A percentile compares a stretch with the other conserved stretches of the same genome.
Conservation (phyloP, 768 basidiomycete genomes). For the Rhodotorula kratochvilovae region DNA sequence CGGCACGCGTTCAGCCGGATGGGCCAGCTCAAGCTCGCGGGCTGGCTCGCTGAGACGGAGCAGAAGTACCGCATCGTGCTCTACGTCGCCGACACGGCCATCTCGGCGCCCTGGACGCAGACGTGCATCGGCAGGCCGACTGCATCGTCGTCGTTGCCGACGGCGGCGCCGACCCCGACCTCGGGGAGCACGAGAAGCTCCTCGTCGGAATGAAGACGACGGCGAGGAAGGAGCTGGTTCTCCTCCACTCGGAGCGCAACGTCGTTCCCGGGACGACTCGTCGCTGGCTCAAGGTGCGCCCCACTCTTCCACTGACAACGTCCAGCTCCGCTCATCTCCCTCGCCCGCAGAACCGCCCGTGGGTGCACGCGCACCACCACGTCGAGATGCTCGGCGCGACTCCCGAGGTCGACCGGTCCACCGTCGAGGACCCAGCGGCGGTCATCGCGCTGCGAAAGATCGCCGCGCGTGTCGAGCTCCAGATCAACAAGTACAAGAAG, state of each 20-base stretch:
- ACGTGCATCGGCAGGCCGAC: slow-evolving; percentile 95
- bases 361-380: slow-evolving; percentile 94
- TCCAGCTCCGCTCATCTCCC: slow-evolving; percentile 8
- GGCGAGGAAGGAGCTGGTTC: slow-evolving; percentile 91
- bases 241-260: slow-evolving; percentile 85
- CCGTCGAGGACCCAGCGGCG: slow-evolving; percentile 56
- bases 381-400: slow-evolving; percentile 63
- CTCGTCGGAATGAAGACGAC: slow-evolving; percentile 94
- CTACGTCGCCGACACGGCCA: slow-evolving; percentile 92
- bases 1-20: slow-evolving; percentile 91
- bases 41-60: slow-evolving; percentile 89
- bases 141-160: slow-evolving; percentile 89
- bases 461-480: slow-evolving; percentile 84
- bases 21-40: slow-evolving; percentile 90
- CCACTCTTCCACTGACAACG: neutral
- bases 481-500: slow-evolving; percentile 80
- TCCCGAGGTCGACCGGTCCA: slow-evolving; percentile 54
- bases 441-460: slow-evolving; percentile 73
- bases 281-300: slow-evolving; percentile 82
- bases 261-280: slow-evolving; percentile 86
- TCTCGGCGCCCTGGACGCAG: slow-evolving; percentile 94
- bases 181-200: slow-evolving; percentile 92
- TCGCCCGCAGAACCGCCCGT: slow-evolving; percentile 70
- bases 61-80: slow-evolving; percentile 88
- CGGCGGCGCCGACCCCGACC: slow-evolving; percentile 75